A percentile compares a stretch with the other conserved stretches of the same genome.
Evolutionary conservation across 768 basidiomycete species (phyloP).

Genomic region (Collybia sordida): DNA sequence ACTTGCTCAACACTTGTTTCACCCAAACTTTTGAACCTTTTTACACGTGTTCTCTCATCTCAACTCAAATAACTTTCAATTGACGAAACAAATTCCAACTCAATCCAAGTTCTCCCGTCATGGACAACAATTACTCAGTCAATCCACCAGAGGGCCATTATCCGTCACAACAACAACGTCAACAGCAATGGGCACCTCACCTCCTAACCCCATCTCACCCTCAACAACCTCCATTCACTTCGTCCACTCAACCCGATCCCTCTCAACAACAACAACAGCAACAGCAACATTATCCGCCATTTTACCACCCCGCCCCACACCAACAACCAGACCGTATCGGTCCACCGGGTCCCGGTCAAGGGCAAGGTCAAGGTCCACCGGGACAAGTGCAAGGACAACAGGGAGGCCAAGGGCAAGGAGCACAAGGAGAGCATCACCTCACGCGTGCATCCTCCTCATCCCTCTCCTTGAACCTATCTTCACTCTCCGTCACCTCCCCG

Average conservation of each 20-base stretch:
- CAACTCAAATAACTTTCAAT: too few relatives aligned
- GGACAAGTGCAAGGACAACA: too few relatives aligned
- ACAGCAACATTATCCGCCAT: neutral
- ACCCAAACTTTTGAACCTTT: too few relatives aligned
- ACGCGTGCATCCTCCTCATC: constrained; percentile 23
- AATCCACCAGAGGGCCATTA: neutral
- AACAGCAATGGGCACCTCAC: constrained; percentile 6
- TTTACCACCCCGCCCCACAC: neutral
- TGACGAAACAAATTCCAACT: too few relatives aligned
- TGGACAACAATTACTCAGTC: neutral
- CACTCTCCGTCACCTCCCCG: constrained; percentile 65
- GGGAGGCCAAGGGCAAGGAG: too few relatives aligned
- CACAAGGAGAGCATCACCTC: neutral
- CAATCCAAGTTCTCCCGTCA: too few relatives aligned
- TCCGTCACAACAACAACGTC: neutral
- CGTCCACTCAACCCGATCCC: neutral
- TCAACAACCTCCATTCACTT: too few relatives aligned
- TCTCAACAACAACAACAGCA: neutral
- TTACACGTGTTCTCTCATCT: too few relatives aligned
- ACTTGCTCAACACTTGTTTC: too few relatives aligned
- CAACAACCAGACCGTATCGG: neutral
- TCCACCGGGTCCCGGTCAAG: neutral
- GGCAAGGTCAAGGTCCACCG: too few relatives aligned
- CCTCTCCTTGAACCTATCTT: constrained; percentile 66
- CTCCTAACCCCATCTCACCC: neutral